Conservation (phyloP, 2,329 filamentous ascomycete genomes). For the Monosporascus sp. region DNA sequence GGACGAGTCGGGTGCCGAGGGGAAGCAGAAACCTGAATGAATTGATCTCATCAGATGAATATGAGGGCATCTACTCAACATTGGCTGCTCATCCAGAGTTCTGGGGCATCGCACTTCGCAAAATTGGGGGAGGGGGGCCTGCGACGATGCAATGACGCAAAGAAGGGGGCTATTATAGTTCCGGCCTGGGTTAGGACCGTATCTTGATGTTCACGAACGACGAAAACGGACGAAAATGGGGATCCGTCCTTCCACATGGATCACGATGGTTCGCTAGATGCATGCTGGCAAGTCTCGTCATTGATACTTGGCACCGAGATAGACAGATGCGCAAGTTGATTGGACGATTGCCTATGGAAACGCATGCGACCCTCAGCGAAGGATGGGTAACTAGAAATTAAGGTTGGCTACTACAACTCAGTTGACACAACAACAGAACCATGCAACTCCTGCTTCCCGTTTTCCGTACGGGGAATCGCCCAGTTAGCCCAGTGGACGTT, state of each 20-base stretch:
- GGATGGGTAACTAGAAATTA: background rate
- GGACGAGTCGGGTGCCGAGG: background rate
- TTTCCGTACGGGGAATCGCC: too few relatives aligned
- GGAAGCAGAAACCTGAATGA: background rate
- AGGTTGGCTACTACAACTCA: background rate
- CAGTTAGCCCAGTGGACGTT: background rate
- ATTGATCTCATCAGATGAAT: background rate
- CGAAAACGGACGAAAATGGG: background rate
- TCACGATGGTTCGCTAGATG: background rate
- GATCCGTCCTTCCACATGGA: background rate
- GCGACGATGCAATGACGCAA: background rate
- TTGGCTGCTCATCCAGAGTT: background rate
- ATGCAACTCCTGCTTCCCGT: too few relatives aligned
- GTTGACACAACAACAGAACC: background rate
- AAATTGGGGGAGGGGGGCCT: background rate
- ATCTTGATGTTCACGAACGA: background rate
- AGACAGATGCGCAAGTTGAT: background rate
- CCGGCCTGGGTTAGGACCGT: background rate
- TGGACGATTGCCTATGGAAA: background rate
- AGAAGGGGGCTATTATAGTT: background rate
- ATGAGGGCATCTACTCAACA: too few relatives aligned
- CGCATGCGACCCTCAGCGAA: background rate
- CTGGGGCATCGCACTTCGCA: background rate
- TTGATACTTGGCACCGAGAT: background rate
- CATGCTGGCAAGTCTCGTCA: background rate